phyloP scores from a whole-genome alignment of 371 early-diverging fungal genomes.

The Fennellomyces sp. region DNA sequence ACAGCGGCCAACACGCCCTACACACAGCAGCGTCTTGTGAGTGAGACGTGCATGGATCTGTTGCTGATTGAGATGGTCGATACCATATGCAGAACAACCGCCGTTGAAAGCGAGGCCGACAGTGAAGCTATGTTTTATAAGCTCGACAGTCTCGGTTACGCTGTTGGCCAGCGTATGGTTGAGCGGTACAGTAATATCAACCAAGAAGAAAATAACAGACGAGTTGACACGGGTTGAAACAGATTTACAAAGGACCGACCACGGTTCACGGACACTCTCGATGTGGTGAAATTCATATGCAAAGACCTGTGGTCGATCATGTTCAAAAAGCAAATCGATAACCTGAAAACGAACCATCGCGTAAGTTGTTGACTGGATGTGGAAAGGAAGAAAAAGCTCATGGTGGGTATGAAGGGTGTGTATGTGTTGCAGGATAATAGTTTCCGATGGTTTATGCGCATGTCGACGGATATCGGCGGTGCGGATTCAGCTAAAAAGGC shows the following conservation, averaged over 20 bases:
- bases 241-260: conserved; percentile 82
- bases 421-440: conserved; percentile 97
- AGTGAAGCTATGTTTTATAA: conserved; percentile 84
- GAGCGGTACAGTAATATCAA: conserved; percentile 65
- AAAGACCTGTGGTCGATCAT: conserved; percentile 95
- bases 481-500: conserved; percentile 82
- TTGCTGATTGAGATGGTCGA: conserved; percentile 83
- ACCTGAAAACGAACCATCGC: conserved; percentile 96
- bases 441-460: conserved; percentile 91
- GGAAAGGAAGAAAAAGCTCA: not conserved
- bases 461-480: conserved; percentile 80
- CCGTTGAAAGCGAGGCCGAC: conserved; percentile 68
- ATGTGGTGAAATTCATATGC: conserved; percentile 96
- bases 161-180: conserved; percentile 85
- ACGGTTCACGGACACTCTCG: conserved; percentile 89
- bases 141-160: conserved; percentile 87
- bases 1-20: not conserved
- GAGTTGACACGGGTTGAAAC: not conserved
- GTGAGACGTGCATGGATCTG: conserved; percentile 72
- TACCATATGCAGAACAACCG: conserved; percentile 61
- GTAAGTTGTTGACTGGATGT: conserved; percentile 42
- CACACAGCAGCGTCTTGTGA: conserved; percentile 47
- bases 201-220: not conserved
- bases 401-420: conserved; percentile 91
- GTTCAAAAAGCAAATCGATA: conserved; percentile 96